Base-by-base conservation (phyloP, 805 yeast genomes). In the Candida sakaeoensis region DNA sequence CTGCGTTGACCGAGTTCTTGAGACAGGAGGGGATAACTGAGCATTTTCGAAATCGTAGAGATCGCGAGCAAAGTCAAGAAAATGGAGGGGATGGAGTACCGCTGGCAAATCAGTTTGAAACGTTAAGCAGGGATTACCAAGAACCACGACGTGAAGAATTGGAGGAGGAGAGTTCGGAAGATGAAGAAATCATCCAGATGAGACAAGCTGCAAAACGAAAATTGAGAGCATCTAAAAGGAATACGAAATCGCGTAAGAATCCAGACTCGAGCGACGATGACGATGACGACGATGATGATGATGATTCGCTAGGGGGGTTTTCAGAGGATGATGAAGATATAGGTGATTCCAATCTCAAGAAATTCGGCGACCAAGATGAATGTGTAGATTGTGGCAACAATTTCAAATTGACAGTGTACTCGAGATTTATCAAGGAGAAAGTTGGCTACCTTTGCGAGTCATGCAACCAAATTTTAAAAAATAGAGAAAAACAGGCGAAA, bases 11-110 rank as follows among this genome's bases (percentile, higher is more conserved):
- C 0, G 93, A 85, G 60, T 90, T 90, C 53, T 70, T 90, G 44
- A 70, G 89, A 36, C 87, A 84, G 41, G 95, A 89, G 60, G 97
- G 97, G 25, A 90, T 90, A 62, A 84, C 96, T 1, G 88, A 80
- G 42, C 80, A 78, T 30, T 88, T 88, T 55, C 71, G 89, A 53
- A 64, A 58, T 42, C 51, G 69, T 32, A 44, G 52, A 37, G 48
- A 36, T 25, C 37, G 48, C 10, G 45, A 49, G 33, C 58, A 37
- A 59, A 61, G 23, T 57, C 34, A 43, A 7, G 44, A 45, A 31
- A 39, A 32, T 12, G 39, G 25, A 21, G 53, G 38, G n/a, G 52
- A 27, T n/a, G 23, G 4, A 12, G 40, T 14, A 9, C 26, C 21
- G 15, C 32, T 14, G 41, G 44, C 41, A 18, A 43, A 32, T 22